Evolutionary conservation across 2,329 filamentous ascomycete genomes (phyloP), one percentile per base, ranked within the genome.

Genomic region (Pyricularia pennisetigena): DNA sequence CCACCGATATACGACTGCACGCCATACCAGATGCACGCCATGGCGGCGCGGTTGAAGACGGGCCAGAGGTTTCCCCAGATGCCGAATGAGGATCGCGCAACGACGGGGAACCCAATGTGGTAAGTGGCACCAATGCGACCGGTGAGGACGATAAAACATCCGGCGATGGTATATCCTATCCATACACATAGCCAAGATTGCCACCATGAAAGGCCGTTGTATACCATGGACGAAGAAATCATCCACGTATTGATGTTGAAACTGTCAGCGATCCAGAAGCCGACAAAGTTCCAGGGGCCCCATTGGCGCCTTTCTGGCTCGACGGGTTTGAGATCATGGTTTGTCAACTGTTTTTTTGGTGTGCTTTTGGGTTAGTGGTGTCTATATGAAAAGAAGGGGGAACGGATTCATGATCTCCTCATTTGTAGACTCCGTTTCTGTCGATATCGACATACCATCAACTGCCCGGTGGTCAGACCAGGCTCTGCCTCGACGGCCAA

Each of bases 201-300:
- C 93, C 93, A 97, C 93, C 93, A 97, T 8, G 91, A 92, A 26
- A 96, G 82, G 14, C 92, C 92, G 65, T 80, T 82, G 1, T 90
- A 85, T 41, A 96, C 92, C 65, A 93, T 93, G 54, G 90, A 88
- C 1, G 90, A 92, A 0, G 91, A 90, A 71, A 96, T 95, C 92
- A 96, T 97, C 93, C 92, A 96, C 1, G 92, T 95, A 78, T 94
- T 95, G 76, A 95, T 92, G 77, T 94, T 94, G 81, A 94, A 93
- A 0, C 88, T 90, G 78, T 94, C 91, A 32, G 91, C 90, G 74
- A 95, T 85, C 92, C 92, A 94, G 76, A 95, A 95, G 16, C 88
- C 91, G 59, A 97, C 90, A 76, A 93, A 97, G 78, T 97, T 97
- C 87, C 90, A 93, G 32, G 90, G 81, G 23, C 88, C 88, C 93